phyloP scores from a whole-genome alignment of 371 early-diverging fungal species.

The Gilbertella persicaria region DNA sequence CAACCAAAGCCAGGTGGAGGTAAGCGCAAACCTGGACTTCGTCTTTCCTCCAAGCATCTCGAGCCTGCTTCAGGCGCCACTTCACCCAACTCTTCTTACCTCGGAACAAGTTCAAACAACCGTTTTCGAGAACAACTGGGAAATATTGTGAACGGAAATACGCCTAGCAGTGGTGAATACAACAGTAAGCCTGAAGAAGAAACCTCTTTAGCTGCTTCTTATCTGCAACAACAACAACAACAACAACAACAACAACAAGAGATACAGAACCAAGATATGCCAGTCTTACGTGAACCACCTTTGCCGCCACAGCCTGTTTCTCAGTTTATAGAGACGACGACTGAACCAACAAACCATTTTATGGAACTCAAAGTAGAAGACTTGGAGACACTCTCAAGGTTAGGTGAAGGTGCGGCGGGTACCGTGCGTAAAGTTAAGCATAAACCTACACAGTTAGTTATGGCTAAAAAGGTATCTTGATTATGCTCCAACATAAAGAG shows the following conservation, averaged over 20 bases:
- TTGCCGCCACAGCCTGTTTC: slow-evolving; percentile 26
- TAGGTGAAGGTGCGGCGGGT: slow-evolving; percentile 95
- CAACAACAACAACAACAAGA: slow-evolving; percentile 12
- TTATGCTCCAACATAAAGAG: no score
- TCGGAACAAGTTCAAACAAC: slow-evolving; percentile 15
- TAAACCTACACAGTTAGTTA: slow-evolving; percentile 74
- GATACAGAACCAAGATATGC: slow-evolving; percentile 15
- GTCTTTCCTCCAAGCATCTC: slow-evolving; percentile 25
- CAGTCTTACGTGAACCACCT: slow-evolving; percentile 42
- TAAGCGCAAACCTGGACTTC: slow-evolving; percentile 33
- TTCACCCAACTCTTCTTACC: slow-evolving; percentile 20
- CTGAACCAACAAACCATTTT: slow-evolving; percentile 19
- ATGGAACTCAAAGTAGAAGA: slow-evolving; percentile 60
- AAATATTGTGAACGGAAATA: slow-evolving; percentile 37
- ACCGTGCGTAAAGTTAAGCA: slow-evolving; percentile 88
- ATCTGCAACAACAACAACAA: slow-evolving; percentile 11
- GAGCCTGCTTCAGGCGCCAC: slow-evolving; percentile 16
- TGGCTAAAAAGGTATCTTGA: slow-evolving; percentile 88
- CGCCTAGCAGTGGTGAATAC: slow-evolving; percentile 14
- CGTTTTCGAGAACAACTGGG: slow-evolving; percentile 41
- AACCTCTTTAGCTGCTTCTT: slow-evolving; percentile 28
- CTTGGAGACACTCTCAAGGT: slow-evolving; percentile 60
- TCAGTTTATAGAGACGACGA: slow-evolving; percentile 6
- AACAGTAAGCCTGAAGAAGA: slow-evolving; percentile 25
- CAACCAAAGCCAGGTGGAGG: slow-evolving; percentile 20